phyloP scores from a whole-genome alignment of 768 basidiomycete species.

The Collybia mongolica region DNA sequence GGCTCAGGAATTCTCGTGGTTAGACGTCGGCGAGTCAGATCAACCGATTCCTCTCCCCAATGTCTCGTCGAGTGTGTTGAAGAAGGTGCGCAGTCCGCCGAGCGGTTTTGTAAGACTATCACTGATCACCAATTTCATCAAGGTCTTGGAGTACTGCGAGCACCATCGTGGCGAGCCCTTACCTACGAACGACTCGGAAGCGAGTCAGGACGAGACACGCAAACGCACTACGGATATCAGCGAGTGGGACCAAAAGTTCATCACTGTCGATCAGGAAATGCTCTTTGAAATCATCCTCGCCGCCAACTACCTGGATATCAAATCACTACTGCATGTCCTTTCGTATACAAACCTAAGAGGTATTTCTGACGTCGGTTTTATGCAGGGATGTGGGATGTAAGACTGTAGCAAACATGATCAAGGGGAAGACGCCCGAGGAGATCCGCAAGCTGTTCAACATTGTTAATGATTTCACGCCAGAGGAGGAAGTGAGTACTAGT shows the following conservation, averaged over 20 bases:
- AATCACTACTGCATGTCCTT: slow-evolving; percentile 85
- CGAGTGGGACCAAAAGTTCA: slow-evolving; percentile 99
- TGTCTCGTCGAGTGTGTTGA: slow-evolving; percentile 88
- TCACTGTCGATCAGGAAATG: slow-evolving; percentile 99
- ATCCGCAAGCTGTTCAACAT: slow-evolving; percentile 99
- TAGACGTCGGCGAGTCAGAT: slow-evolving; percentile 93
- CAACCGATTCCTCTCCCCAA: slow-evolving; percentile 94
- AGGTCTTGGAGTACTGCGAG: slow-evolving; percentile 99
- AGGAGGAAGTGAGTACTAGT: slow-evolving; percentile 78
- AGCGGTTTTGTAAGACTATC: background rate
- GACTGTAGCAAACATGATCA: slow-evolving; percentile 99
- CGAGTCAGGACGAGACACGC: slow-evolving; percentile 88
- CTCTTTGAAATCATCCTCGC: slow-evolving; percentile 99
- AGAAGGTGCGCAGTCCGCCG: slow-evolving; percentile 59
- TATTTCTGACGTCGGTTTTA: slow-evolving; percentile 2
- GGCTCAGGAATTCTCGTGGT: slow-evolving; percentile 9
- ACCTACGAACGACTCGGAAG: slow-evolving; percentile 78
- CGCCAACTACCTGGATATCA: slow-evolving; percentile 99
- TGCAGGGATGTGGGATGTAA: slow-evolving; percentile 94
- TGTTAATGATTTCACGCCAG: slow-evolving; percentile 97
- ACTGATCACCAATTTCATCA: slow-evolving; percentile 3
- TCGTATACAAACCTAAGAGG: slow-evolving; percentile 2
- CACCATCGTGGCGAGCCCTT: slow-evolving; percentile 98
- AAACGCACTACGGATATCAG: slow-evolving; percentile 98
- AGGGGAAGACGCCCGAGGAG: slow-evolving; percentile 99